Base-by-base conservation (phyloP, 2,329 filamentous ascomycete species). In the Neofusicoccum ribis region DNA sequence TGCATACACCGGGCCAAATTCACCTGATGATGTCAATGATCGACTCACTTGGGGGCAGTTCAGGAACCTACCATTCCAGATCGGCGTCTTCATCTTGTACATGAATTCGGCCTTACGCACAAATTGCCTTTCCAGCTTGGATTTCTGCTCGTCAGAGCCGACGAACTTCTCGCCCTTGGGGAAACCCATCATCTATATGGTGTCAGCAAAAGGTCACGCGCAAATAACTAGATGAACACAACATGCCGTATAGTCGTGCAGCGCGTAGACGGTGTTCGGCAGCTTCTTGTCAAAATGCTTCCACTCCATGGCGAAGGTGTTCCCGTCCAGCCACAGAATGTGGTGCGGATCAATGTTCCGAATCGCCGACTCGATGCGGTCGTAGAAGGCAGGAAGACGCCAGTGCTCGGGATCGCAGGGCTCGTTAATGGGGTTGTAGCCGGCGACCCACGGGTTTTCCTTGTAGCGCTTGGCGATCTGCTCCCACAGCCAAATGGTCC, bases 1-100 rank as follows among this genome's bases (percentile, higher is more conserved):
- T 12, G 81, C 79, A 68, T 84, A 85, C 0, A 84, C 81, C 0
- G 82, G 82, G 0, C 82, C 84, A 63, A 75, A 76, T 20, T 76
- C 73, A n/a, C 83, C 83, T 66, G 56, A 0, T 36, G 3, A 89
- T 84, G 70, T 90, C 86, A 67, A 90, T 85, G 11, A 86, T 77
- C 8, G 85, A 80, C 3, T 77, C 76, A 2, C 70, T 71, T 64
- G 84, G 86, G 43, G 79, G 69, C 23, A 72, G 17, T 8, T 12
- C 6, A 17, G 20, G n/a, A 23, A 12, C 43, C 14, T 36, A 47
- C 56, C 56, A 41, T 85, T 85, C 83, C 82, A 85, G 64, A 82
- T 79, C 0, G 81, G 78, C 0, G 77, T 77, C 12, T 76, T 72
- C 47, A 80, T 72, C 31, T 74, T 67, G 7, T 71, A 72, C 78